phyloP scores from a whole-genome alignment of 176 grass and related monocot genomes.

The Panicum miliaceum region DNA sequence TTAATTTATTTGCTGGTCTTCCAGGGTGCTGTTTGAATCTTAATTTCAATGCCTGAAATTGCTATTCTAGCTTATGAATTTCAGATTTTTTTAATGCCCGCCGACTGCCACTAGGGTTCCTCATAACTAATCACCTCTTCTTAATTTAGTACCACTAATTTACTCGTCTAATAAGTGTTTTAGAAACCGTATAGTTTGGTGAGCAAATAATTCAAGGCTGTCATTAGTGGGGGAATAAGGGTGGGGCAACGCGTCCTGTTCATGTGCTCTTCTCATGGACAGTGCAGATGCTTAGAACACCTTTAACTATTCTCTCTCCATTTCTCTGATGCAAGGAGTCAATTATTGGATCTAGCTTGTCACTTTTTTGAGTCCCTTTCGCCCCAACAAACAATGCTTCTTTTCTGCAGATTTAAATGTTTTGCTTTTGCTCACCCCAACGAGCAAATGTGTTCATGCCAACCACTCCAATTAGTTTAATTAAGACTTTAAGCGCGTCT shows the following conservation, averaged over 20 bases:
- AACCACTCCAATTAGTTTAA: slow-evolving; percentile 53
- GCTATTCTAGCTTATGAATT: slow-evolving; percentile 11
- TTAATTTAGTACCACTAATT: slow-evolving; percentile 5
- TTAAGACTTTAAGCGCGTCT: slow-evolving; percentile 36
- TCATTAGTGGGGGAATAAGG: slow-evolving; percentile 46
- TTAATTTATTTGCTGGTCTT: neutral
- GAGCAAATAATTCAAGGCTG: slow-evolving; percentile 50
- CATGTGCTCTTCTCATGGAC: slow-evolving; percentile 25
- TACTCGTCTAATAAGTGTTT: slow-evolving; percentile 31
- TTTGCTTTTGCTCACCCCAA: slow-evolving; percentile 46
- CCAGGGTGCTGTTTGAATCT: slow-evolving; percentile 27
- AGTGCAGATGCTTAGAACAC: slow-evolving; percentile 13
- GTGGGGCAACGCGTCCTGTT: slow-evolving; percentile 1
- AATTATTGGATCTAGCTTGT: slow-evolving; percentile 54
- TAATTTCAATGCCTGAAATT: slow-evolving; percentile 3
- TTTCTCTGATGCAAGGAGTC: slow-evolving; percentile 48
- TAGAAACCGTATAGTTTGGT: slow-evolving; percentile 43
- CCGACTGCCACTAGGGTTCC: slow-evolving; percentile 30
- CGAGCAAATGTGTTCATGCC: slow-evolving; percentile 42
- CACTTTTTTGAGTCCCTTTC: slow-evolving; percentile 35
- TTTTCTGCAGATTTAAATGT: slow-evolving; percentile 47
- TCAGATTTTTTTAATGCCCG: slow-evolving; percentile 23
- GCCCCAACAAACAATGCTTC: slow-evolving; percentile 40
- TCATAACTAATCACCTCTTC: slow-evolving; percentile 44
- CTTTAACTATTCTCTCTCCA: neutral